phyloP scores from a whole-genome alignment of 257 asterid species.

The Galeopsis tetrahit region DNA sequence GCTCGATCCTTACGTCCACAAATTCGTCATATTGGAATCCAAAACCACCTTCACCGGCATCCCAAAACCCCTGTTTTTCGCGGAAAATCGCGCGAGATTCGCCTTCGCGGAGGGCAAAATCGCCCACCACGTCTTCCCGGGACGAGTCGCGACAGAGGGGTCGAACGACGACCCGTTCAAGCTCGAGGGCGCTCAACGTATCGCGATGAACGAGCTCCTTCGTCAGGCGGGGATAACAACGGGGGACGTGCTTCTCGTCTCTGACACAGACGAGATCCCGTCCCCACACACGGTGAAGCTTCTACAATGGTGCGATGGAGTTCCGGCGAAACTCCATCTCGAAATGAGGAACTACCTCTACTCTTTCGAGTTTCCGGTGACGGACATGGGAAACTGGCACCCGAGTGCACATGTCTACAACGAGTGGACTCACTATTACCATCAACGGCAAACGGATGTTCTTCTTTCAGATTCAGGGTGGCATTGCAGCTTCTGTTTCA shows the following conservation, averaged over 20 bases:
- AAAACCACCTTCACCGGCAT: constrained; percentile 3
- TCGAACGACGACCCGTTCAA: neutral
- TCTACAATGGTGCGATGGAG: neutral
- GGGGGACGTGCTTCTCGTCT: neutral
- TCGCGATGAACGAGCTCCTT: neutral
- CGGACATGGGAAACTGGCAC: neutral
- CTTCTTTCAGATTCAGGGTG: neutral
- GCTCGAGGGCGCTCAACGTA: neutral
- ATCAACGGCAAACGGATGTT: neutral
- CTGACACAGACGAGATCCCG: neutral
- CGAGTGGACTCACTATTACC: constrained; percentile 5
- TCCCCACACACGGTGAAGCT: neutral
- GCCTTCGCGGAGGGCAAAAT: neutral
- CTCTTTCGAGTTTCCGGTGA: neutral
- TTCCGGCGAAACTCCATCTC: neutral
- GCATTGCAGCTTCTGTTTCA: neutral
- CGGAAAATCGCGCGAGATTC: neutral
- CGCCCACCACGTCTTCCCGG: neutral
- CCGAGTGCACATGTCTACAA: neutral
- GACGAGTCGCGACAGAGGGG: neutral
- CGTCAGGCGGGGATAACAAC: neutral
- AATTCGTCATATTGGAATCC: neutral
- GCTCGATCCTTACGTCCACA: neutral
- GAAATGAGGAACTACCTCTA: constrained; percentile 1
- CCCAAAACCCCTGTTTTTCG: neutral